Evolutionary conservation across 768 basidiomycete genomes (phyloP).

Genomic region (Pleurotus sapidus): DNA sequence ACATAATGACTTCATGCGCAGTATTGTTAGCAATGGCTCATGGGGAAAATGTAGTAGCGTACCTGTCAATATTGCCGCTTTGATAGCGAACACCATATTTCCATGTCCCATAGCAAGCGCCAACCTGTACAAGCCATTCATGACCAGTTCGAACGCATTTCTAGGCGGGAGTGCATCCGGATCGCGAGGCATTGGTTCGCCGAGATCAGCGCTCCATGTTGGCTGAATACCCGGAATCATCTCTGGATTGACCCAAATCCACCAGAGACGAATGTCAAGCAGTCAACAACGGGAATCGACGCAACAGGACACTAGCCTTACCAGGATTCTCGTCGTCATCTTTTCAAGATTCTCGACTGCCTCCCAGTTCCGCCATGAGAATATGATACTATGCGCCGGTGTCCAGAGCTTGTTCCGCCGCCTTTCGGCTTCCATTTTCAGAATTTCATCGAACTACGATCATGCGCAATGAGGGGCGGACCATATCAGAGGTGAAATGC

Average conservation of each 20-base stretch:
- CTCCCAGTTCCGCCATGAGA: conserved; percentile 44
- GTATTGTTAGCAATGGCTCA: not conserved
- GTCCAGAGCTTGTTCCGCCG: conserved; percentile 51
- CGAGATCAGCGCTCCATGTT: conserved; percentile 44
- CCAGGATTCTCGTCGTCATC: conserved; percentile 77
- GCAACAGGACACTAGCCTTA: conserved; percentile 11
- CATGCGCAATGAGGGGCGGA: not conserved
- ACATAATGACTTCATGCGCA: conserved; percentile 43
- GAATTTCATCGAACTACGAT: conserved; percentile 53
- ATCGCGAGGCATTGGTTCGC: conserved; percentile 55
- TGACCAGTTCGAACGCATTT: conserved; percentile 51
- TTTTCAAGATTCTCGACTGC: conserved; percentile 38
- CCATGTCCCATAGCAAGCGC: conserved; percentile 45
- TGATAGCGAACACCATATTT: conserved; percentile 67
- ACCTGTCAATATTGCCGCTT: conserved; percentile 67
- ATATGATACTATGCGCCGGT: conserved; percentile 37
- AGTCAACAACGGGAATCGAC: not conserved
- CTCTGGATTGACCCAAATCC: conserved; percentile 20
- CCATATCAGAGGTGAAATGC: not conserved
- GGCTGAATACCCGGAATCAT: conserved; percentile 55
- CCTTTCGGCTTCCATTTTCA: conserved; percentile 50
- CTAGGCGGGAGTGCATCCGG: conserved; percentile 73
- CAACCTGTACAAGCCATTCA: conserved; percentile 42
- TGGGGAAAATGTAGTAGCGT: conserved; percentile 7
- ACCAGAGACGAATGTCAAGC: not conserved